Conservation (phyloP, 176 grass and related monocot genomes). For the Aegilops speltoides region DNA sequence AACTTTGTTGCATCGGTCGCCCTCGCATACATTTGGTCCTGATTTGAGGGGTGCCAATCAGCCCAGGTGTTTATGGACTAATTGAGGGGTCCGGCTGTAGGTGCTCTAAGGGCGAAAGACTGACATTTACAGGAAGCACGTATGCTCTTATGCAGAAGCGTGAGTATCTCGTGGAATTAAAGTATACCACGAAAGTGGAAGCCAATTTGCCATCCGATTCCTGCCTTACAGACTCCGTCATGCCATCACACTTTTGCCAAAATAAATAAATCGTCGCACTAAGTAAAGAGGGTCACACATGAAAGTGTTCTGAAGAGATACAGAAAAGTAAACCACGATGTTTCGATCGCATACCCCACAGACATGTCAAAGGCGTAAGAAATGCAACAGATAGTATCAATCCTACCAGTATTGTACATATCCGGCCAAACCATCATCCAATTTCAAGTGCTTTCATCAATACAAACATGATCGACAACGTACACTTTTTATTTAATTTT, state of each 20-base stretch:
- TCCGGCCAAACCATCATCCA: neutral
- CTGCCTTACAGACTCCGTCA: neutral
- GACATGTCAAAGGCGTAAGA: neutral
- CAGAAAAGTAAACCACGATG: neutral
- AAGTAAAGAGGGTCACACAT: neutral
- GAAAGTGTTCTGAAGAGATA: neutral
- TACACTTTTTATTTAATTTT: neutral
- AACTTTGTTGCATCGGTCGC: too few relatives aligned
- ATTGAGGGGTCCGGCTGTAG: too few relatives aligned
- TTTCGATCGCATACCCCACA: neutral
- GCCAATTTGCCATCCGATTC: neutral
- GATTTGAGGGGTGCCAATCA: too few relatives aligned
- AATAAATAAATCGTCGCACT: too few relatives aligned
- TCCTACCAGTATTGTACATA: neutral
- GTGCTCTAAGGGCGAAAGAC: too few relatives aligned
- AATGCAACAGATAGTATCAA: neutral
- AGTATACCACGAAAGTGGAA: neutral
- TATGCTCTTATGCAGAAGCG: neutral
- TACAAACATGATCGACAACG: neutral
- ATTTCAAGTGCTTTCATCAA: neutral
- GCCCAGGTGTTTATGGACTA: too few relatives aligned
- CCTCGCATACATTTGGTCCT: too few relatives aligned
- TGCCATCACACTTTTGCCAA: neutral
- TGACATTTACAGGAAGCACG: neutral
- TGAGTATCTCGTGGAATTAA: neutral